Conservation (phyloP, 306 rosid genomes). For the Prinsepia uniflora region DNA sequence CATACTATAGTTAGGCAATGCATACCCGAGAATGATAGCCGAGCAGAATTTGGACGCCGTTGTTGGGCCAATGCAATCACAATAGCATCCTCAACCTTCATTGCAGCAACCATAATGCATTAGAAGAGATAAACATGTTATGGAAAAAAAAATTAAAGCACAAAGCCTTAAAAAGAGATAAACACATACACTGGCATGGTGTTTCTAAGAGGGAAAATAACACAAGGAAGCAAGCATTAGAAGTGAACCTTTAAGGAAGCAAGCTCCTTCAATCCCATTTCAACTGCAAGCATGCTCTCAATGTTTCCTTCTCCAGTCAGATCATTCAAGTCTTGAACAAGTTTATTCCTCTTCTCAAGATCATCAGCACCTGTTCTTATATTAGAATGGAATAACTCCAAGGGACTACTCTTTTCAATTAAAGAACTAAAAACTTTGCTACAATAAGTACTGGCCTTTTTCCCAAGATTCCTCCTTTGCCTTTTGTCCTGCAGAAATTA, state of each 20-base stretch:
- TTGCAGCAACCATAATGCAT: conserved; percentile 10
- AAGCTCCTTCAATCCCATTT: conserved; percentile 94
- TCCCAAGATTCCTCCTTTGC: conserved; percentile 91
- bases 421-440: neutral
- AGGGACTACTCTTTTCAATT: conserved; percentile 1
- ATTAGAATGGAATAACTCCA: conserved; percentile 9
- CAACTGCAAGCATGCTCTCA: conserved; percentile 94
- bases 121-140: conserved; percentile 15
- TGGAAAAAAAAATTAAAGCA: conserved; percentile 10
- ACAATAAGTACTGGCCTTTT: conserved; percentile 54
- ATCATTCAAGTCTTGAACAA: conserved; percentile 76
- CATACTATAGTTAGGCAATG: conserved; percentile 12
- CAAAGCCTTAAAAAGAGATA: conserved; percentile 15
- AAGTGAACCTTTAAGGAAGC: conserved; percentile 75
- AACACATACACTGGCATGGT: neutral
- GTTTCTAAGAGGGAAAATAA: neutral
- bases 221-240: conserved; percentile 6
- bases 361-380: conserved; percentile 67
- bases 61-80: conserved; percentile 83
- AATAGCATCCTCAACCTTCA: conserved; percentile 83
- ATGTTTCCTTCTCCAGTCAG: conserved; percentile 95
- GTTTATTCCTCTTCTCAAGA: conserved; percentile 62
- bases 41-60: conserved; percentile 74
- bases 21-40: conserved; percentile 64
- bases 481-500: conserved; percentile 95